phyloP scores from a whole-genome alignment of 768 basidiomycete genomes.

The Lyophyllum atratum region DNA sequence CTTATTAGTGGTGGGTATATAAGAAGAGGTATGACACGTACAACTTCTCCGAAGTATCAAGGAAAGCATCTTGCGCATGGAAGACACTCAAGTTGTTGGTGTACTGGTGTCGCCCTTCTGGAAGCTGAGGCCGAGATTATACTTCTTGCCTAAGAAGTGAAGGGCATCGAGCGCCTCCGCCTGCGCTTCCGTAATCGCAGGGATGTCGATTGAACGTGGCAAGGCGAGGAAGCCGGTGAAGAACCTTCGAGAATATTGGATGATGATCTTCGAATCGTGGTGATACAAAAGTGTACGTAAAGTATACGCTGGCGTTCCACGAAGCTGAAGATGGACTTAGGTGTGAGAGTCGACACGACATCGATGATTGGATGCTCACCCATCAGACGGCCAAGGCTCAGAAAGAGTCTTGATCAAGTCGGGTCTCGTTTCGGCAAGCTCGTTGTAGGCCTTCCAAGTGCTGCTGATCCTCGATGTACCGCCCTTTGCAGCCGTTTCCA shows the following conservation, averaged over 20 bases:
- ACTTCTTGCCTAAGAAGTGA: conserved; percentile 43
- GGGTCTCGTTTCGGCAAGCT: conserved; percentile 43
- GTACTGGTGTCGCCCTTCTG: conserved; percentile 48
- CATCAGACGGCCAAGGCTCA: conserved; percentile 43
- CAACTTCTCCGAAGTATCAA: conserved; percentile 39
- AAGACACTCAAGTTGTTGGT: conserved; percentile 44
- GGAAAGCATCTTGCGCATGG: conserved; percentile 43
- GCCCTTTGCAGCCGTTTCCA: conserved; percentile 42
- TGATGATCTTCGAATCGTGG: conserved; percentile 38
- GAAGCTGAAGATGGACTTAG: conserved; percentile 22
- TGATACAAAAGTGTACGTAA: conserved; percentile 40
- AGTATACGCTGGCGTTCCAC: conserved; percentile 33
- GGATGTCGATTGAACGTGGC: conserved; percentile 30
- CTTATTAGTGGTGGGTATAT: not conserved
- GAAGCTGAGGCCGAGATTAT: conserved; percentile 42
- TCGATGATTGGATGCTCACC: conserved; percentile 20
- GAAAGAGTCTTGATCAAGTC: conserved; percentile 43
- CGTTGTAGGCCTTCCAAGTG: conserved; percentile 44
- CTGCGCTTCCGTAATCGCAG: conserved; percentile 46
- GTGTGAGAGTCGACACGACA: not conserved
- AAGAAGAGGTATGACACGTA: conserved; percentile 21
- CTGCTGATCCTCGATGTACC: conserved; percentile 47
- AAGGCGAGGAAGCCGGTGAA: conserved; percentile 36
- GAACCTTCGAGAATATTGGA: conserved; percentile 47
- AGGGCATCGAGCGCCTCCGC: conserved; percentile 46